Evolutionary conservation across 768 basidiomycete species (phyloP), one percentile per base, ranked within the genome.

Genomic region (Xerocomus potaroensis): DNA sequence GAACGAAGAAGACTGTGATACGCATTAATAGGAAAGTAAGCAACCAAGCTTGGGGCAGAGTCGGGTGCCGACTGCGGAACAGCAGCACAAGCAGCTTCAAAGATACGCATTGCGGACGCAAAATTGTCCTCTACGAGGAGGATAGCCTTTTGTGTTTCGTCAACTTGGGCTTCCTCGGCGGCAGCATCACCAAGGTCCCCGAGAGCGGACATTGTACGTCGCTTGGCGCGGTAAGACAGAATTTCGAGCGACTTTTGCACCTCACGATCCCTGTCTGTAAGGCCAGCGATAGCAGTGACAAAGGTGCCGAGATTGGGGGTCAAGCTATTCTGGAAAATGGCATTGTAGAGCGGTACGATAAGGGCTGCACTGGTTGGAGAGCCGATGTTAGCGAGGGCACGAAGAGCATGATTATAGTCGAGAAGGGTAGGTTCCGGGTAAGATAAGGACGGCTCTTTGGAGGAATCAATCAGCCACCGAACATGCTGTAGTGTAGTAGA

Each of bases 101-200:
- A 93, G 14, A 94, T 68, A 14, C 79, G 74, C 68, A 91, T 70
- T 0, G 90, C 90, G 0, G 80, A 76, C 0, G 69, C 60, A 49
- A 91, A 83, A 51, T 87, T 90, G 56, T 80, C 77, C 61, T 94
- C 91, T 23, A 71, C 55, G 18, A 69, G 68, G 19, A 90, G 73
- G 2, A 64, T 50, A 0, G 63, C 65, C 32, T 78, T 71, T 8
- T 72, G 72, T 19, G 59, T 59, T 32, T 72, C 48, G 35, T 63
- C 55, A 7, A 35, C 44, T 14, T 53, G 45, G 3, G 55, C 41
- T 18, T 61, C 56, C 14, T 65, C 57, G 18, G 10, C 30, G 4
- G 32, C 41, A 4, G 14, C 34, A 8, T 43, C 42, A 10, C 55
- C 53, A 9, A 41, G 32, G 35, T 58, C 41, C 0, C 29, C 35